Evolutionary conservation across 108 stramenopile species (phyloP).

Genomic region (Fragilaria radians): DNA sequence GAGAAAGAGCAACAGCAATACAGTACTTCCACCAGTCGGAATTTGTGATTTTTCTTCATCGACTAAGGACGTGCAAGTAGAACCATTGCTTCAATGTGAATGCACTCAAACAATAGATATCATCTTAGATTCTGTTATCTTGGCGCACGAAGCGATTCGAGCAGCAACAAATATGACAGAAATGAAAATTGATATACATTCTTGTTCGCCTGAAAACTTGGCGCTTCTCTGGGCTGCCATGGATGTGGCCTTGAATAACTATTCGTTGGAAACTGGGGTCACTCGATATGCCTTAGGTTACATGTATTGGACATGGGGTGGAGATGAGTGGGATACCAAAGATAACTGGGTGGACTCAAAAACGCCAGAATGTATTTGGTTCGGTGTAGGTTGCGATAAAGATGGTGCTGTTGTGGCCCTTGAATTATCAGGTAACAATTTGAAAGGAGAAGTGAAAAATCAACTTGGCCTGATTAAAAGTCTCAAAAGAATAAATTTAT

Average conservation of each 20-base stretch:
- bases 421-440: neutral
- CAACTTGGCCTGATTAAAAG: neutral
- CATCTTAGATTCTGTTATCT: neutral
- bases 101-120: neutral
- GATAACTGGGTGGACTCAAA: conserved; percentile 23
- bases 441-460: neutral
- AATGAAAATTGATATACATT: neutral
- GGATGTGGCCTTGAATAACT: neutral
- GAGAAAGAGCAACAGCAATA: neutral
- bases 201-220: neutral
- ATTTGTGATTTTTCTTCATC: neutral
- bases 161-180: too few relatives aligned
- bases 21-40: neutral
- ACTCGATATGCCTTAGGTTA: neutral
- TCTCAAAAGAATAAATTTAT: neutral
- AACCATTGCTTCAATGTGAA: neutral
- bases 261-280: neutral
- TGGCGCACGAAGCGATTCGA: too few relatives aligned
- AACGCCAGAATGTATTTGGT: conserved; percentile 49
- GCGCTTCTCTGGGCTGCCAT: neutral
- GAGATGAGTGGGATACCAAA: conserved; percentile 20
- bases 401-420: neutral
- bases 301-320: conserved; percentile 2
- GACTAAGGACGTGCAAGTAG: neutral
- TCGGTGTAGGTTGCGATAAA: conserved; percentile 42